Base-by-base conservation (phyloP, 106 monocot genomes). In the Gastrodia elata region DNA sequence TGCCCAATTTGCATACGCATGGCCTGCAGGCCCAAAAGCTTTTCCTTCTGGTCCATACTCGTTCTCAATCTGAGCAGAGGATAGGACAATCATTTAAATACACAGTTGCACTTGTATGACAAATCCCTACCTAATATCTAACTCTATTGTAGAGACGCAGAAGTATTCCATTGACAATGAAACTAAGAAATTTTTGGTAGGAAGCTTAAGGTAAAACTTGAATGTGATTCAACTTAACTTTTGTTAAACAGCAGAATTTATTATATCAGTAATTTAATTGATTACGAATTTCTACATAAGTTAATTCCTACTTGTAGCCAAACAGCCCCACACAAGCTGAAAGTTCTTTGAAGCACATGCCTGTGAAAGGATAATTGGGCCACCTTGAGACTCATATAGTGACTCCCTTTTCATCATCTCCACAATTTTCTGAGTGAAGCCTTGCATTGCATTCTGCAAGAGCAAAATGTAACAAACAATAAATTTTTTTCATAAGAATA, bases 341-440 rank as follows among this genome's bases (percentile, higher is more conserved):
- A 38, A 25, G 15, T 27, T 27, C 8, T 24, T 58, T 38, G 38
- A 11, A 38, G 57, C 24, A 39, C 49, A 38, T 86, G 75, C 90
- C 86, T 91, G 88, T 39, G 95, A 87, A 55, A 96, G 87, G 76
- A 96, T 96, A 46, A 96, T 96, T 6, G 95, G 95, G 39, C 95
- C 95, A 65, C 92, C 95, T 70, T 96, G 92, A 13, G 95, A 90
- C 71, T 89, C 95, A 77, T 80, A 96, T 18, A 96, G 76, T 5
- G 80, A 82, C 78, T 92, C 95, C 64, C 75, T 88, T 82, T 90
- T 90, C 96, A 97, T 92, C 92, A 88, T 83, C 72, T 85, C 57
- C 40, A 96, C 92, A 84, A 92, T 96, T 74, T 90, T 96, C 52
- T 89, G 85, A 20, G 90, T 84, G 73, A 96, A 96, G 5, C 92